phyloP scores from a whole-genome alignment of 768 basidiomycete species.

The Lactarius evosmus region DNA sequence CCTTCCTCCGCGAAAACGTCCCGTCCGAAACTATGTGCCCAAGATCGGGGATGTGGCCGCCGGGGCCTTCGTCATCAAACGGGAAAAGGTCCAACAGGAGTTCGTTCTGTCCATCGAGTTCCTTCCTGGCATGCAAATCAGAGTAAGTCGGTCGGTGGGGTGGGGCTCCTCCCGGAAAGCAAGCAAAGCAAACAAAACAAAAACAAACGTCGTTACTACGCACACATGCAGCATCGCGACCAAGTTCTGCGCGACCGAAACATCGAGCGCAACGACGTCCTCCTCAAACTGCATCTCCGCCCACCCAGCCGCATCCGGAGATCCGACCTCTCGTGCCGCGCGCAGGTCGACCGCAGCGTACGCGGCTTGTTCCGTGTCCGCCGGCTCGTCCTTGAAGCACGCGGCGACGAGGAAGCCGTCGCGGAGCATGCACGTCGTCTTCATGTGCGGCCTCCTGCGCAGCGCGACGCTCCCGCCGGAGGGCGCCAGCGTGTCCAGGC shows the following conservation, averaged over 20 bases:
- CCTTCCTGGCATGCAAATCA: no score
- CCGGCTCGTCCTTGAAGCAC: background rate
- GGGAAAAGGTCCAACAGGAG: background rate
- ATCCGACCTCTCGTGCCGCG: no score
- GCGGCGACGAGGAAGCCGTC: background rate
- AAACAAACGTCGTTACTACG: no score
- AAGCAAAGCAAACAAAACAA: no score
- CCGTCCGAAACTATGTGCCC: background rate
- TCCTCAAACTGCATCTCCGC: background rate
- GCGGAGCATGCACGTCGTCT: background rate
- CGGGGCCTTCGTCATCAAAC: background rate
- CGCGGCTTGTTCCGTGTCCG: background rate
- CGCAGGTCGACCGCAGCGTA: background rate
- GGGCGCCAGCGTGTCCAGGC: background rate
- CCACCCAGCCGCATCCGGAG: background rate
- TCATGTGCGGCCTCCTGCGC: background rate
- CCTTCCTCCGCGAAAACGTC: background rate
- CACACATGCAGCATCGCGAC: slow-evolving; percentile 9
- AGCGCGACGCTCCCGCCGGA: background rate
- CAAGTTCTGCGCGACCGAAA: slow-evolving; percentile 2
- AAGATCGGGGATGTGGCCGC: background rate
- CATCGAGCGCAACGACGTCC: background rate
- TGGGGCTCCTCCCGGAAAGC: no score
- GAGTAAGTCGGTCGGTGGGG: no score
- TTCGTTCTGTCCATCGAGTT: background rate